phyloP scores from a whole-genome alignment of 768 basidiomycete genomes.

The Trametes coccinea region DNA sequence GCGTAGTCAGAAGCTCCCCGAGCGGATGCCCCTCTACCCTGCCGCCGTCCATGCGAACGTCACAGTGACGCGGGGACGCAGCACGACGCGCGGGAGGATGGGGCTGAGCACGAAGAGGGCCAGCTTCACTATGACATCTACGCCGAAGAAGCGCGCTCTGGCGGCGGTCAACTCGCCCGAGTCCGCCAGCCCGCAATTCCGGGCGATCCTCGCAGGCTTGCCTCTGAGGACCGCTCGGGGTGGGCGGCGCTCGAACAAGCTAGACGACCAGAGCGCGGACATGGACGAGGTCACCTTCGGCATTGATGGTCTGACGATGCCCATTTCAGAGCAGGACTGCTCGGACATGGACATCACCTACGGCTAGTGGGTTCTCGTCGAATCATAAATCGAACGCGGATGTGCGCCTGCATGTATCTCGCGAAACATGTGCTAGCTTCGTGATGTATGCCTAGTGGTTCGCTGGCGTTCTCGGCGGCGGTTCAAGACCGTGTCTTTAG shows the following conservation, averaged over 20 bases:
- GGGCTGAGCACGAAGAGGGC: slow-evolving; percentile 10
- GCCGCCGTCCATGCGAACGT: slow-evolving; percentile 20
- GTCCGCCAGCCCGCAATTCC: not conserved
- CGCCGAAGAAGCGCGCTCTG: slow-evolving; percentile 23
- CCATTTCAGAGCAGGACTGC: not conserved
- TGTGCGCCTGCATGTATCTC: not conserved
- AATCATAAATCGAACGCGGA: not conserved
- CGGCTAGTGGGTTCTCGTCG: not conserved
- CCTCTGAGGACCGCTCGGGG: not conserved
- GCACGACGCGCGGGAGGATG: slow-evolving; percentile 1
- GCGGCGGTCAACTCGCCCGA: slow-evolving; percentile 13
- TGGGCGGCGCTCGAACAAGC: not conserved
- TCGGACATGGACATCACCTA: slow-evolving; percentile 9
- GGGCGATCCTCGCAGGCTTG: slow-evolving; percentile 14
- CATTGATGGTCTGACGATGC: slow-evolving; percentile 23
- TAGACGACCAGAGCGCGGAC: not conserved
- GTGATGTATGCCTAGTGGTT: too few species aligned
- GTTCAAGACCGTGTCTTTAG: too few species aligned
- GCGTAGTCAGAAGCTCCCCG: slow-evolving; percentile 25
- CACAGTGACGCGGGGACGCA: slow-evolving; percentile 23
- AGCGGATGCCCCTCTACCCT: slow-evolving; percentile 9
- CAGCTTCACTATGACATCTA: slow-evolving; percentile 26
- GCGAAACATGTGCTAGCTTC: too few species aligned
- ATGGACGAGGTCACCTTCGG: slow-evolving; percentile 21
- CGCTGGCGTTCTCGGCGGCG: too few species aligned